phyloP scores from a whole-genome alignment of 371 early-diverging fungal genomes.

The Coemansia sp. region DNA sequence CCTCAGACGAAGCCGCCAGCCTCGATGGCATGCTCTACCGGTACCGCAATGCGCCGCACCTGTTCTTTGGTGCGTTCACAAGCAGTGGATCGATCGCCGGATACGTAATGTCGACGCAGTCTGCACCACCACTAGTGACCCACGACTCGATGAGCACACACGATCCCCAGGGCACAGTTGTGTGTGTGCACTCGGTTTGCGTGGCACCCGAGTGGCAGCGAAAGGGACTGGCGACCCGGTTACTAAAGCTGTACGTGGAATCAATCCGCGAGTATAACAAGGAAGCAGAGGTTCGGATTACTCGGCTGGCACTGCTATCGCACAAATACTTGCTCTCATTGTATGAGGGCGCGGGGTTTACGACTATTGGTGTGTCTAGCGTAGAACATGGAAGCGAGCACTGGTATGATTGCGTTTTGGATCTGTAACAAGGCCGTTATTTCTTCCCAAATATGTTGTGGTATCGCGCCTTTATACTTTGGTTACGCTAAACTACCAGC shows the following conservation, averaged over 20 bases:
- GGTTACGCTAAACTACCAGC: too few species aligned
- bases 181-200: conserved; percentile 66
- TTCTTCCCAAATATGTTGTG: too few species aligned
- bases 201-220: conserved; percentile 57
- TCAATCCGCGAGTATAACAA: conserved; percentile 44
- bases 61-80: conserved; percentile 62
- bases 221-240: conserved; percentile 59
- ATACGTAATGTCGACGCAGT: conserved; percentile 63
- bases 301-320: conserved; percentile 61
- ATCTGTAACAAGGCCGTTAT: conserved; percentile 6
- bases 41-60: conserved; percentile 57
- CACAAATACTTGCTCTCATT: conserved; percentile 58
- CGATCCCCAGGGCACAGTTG: conserved; percentile 62
- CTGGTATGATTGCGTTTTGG: conserved; percentile 43
- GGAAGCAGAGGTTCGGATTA: conserved; percentile 24
- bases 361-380: conserved; percentile 56
- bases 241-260: conserved; percentile 57
- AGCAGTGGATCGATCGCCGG: conserved; percentile 53
- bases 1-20: conserved; percentile 67
- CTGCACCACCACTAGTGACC: conserved; percentile 55
- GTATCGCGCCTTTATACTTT: too few species aligned
- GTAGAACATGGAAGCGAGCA: conserved; percentile 60
- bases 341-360: conserved; percentile 67
- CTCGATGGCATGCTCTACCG: conserved; percentile 59
- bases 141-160: conserved; percentile 67